Base-by-base conservation (phyloP, 805 yeast genomes). In the Maudiozyma barnettii region DNA sequence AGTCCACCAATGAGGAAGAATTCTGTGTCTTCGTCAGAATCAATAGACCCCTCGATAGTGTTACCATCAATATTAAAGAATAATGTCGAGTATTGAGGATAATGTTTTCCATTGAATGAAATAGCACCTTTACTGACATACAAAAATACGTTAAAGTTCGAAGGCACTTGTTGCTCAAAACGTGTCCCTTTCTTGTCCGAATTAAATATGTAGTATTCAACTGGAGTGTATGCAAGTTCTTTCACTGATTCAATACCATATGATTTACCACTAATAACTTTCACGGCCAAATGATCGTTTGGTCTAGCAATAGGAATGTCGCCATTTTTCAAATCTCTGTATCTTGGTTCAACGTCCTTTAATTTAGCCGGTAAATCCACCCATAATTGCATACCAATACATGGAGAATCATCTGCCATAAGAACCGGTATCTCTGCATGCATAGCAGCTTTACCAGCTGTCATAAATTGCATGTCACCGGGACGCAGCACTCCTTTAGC, bases 401-500 rank as follows among this genome's bases (percentile, higher is more conserved):
- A 66, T 1, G 81, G 78, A 38, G 73, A 74, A 23, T 68, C 67
- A 36, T 75, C 70, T 19, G 69, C 70, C 51, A 68, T 66, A 36
- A 72, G 69, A 33, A 81, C 81, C 8, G 95, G 95, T 78, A 87
- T 87, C 61, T 88, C 96, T 2, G 88, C 76, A 63, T 87, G 96
- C 46, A 84, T 84, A 35, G 87, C 78, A 44, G 95, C 96, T 56
- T 75, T 76, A 50, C 95, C 96, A 5, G 96, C 95, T 23, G 95
- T 88, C 96, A 88, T 88, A 64, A 88, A 87, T 64, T 88, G 96
- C 54, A 89, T 70, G 62, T 88, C 96, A 48, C 95, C 96, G 7
- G 87, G 78, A 51, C 76, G 73, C 45, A 89, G 67, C 8, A 85
- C 72, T 47, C 95, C 96, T 45, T 76, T 73, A n/a, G 83, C 69